Evolutionary conservation across 164 flowering plant genomes (phyloP), one percentile per base, ranked within the genome.

Genomic region (Aristolochia contorta): DNA sequence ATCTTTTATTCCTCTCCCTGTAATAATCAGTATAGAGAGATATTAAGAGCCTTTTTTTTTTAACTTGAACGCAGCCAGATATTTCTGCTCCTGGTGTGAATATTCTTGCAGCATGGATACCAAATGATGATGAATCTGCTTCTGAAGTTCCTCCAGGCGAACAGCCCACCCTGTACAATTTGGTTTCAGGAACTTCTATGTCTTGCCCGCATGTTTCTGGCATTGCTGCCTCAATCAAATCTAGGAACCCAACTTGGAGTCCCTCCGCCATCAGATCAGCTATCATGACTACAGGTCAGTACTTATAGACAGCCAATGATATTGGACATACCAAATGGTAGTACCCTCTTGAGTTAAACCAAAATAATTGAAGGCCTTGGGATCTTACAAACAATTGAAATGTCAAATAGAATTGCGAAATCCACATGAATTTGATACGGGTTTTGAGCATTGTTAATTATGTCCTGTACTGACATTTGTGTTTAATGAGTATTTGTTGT

Each of bases 101-200:
- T 62, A 86, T 87, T 63, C 83, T 91, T 14, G 95, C 97, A 47
- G 85, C 96, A 16, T 87, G 86, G 91, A 76, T 77, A 1, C 80
- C 71, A 23, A 82, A 78, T 30, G 84, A 86, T 53, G 61, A 50
- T 4, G 53, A 60, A 16, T 67, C 68, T 14, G 56, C 65, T n/a
- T 67, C 70, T 14, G 59, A 54, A 22, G 67, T 71, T 41, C 78
- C 74, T 7, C 24, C 66, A 23, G 92, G 80, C 7, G 74, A 75
- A 62, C 68, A 68, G 1, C 73, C 87, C 16, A 78, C 92, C 16
- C 65, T 43, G 19, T 91, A 69, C 69, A 78, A 81, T 61, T 43
- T 91, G 32, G 53, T 80, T 16, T 87, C 97, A 6, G 97, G 97
- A 54, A 91, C 91, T 51, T 91, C 97, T 49, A 87, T 87, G 97